Conservation (phyloP, 2,329 filamentous ascomycete genomes). For the Xenosphaeropsis pyriputrescens region DNA sequence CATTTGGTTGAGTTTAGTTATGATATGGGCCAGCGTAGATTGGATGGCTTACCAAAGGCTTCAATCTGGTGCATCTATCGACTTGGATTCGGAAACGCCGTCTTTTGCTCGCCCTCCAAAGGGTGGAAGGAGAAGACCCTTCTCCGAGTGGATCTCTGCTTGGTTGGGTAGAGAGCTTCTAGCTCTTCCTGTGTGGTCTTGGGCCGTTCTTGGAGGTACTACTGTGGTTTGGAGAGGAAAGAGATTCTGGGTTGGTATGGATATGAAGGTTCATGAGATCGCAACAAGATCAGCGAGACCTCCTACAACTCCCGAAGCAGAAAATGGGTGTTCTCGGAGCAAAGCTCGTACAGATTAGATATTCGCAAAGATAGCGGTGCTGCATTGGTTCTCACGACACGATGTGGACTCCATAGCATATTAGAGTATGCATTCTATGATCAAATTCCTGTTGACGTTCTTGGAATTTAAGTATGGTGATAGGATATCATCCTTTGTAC, state of each 20-base stretch:
- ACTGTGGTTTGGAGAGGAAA: constrained; percentile 81
- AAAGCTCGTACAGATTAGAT: no score
- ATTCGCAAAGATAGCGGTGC: no score
- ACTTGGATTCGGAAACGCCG: constrained; percentile 59
- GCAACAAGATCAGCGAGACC: constrained; percentile 1
- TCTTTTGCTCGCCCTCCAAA: constrained; percentile 56
- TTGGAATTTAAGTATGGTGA: no score
- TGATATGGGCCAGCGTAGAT: constrained; percentile 62
- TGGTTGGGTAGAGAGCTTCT: constrained; percentile 78
- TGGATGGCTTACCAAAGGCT: constrained; percentile 58
- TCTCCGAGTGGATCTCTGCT: constrained; percentile 59
- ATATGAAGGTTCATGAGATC: constrained; percentile 62
- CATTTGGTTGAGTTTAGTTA: constrained; percentile 52
- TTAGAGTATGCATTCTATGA: no score
- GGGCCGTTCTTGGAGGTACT: constrained; percentile 78
- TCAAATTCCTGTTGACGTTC: no score
- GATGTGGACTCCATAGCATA: no score
- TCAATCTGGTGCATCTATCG: constrained; percentile 58
- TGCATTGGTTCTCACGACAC: no score
- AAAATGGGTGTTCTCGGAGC: no score
- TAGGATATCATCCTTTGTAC: no score
- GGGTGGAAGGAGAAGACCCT: constrained; percentile 33
- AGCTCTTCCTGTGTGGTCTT: constrained; percentile 79
- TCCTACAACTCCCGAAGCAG: no score
- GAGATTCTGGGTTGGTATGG: constrained; percentile 65